A percentile compares a stretch with the other conserved stretches of the same genome.
Evolutionary conservation across 257 asterid genomes (phyloP).

Genomic region (Linderniella brevidens): DNA sequence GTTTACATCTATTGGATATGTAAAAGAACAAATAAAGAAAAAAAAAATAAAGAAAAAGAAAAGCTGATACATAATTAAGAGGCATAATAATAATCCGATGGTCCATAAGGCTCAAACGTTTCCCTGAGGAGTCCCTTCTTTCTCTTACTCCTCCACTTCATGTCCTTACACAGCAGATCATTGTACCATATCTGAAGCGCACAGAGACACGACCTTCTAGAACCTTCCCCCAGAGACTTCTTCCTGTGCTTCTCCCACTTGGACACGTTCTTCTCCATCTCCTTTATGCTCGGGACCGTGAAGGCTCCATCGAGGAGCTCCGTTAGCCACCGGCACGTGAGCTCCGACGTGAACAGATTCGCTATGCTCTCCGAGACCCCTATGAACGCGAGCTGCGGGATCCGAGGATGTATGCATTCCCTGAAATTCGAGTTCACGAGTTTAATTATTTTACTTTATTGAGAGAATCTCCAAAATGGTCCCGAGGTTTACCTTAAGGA

Average conservation of each 20-base stretch:
- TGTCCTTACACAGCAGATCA: slow-evolving; percentile 50
- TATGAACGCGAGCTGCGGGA: slow-evolving; percentile 53
- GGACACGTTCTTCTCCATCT: slow-evolving; percentile 26
- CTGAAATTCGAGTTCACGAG: slow-evolving; percentile 16
- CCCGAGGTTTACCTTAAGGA: no score
- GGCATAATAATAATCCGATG: slow-evolving; percentile 28
- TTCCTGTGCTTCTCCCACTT: slow-evolving; percentile 30
- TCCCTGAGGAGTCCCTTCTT: slow-evolving; percentile 37
- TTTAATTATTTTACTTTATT: no score
- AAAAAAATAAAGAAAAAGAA: no score
- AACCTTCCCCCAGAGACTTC: slow-evolving; percentile 17
- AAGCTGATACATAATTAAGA: no score
- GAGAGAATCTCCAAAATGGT: no score
- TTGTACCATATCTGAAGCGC: slow-evolving; percentile 35
- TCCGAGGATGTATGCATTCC: slow-evolving; percentile 51
- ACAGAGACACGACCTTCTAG: slow-evolving; percentile 29
- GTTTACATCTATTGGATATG: no score
- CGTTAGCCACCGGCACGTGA: slow-evolving; percentile 28
- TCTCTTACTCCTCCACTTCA: slow-evolving; percentile 39
- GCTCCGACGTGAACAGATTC: slow-evolving; percentile 25
- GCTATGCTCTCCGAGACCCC: slow-evolving; percentile 42
- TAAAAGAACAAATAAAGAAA: no score
- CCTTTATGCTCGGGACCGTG: slow-evolving; percentile 20
- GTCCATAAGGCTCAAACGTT: slow-evolving; percentile 32
- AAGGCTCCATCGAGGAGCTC: slow-evolving; percentile 16